Evolutionary conservation across 2,329 filamentous ascomycete genomes (phyloP), one percentile per base, ranked within the genome.

Genomic region (Cladophialophora exuberans): DNA sequence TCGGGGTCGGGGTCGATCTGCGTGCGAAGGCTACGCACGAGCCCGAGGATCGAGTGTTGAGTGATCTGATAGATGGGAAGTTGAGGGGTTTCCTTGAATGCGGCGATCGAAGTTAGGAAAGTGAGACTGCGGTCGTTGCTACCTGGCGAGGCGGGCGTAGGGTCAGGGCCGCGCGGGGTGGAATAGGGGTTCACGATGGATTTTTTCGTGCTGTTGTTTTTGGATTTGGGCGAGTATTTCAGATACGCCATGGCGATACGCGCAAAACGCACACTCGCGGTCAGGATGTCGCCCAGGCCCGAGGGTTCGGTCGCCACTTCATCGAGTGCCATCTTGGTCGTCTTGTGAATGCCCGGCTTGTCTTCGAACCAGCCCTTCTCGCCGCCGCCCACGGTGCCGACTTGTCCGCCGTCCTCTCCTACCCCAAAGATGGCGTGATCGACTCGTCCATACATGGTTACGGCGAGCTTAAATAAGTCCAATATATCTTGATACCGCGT

Each of bases 31-130:
- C 73, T 71, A 18, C 78, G 70, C 72, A 80, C 76, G 5, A 80
- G 66, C 0, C 79, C 79, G 23, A 78, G 68, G 0, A 81, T 72
- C n/a, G 75, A 78, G 57, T 81, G 78, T 60, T 81, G 80, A 4
- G 72, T 69, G 0, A 77, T 68, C 3, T 73, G 72, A 59, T 82
- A 80, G 20, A 78, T 68, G 45, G 75, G 74, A 1, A 80, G 64
- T 0, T 76, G 76, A 0, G 78, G 76, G 3, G 73, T 72, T 31
- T 79, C 75, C 13, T 75, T 76, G 60, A 81, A 79, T 2, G 77
- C 78, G 0, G 77, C 76, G 1, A 75, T 70, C 5, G 73, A 79
- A 38, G 74, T 73, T 28, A 78, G 69, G 7, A 79, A 68, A 0
- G 71, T 71, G 44, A 78, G 66, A 7, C 73, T 76, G 22, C 73